A percentile compares a stretch with the other conserved stretches of the same genome.
Evolutionary conservation across 176 grass and related monocot genomes (phyloP).

Genomic region (Oryza glaberrima): DNA sequence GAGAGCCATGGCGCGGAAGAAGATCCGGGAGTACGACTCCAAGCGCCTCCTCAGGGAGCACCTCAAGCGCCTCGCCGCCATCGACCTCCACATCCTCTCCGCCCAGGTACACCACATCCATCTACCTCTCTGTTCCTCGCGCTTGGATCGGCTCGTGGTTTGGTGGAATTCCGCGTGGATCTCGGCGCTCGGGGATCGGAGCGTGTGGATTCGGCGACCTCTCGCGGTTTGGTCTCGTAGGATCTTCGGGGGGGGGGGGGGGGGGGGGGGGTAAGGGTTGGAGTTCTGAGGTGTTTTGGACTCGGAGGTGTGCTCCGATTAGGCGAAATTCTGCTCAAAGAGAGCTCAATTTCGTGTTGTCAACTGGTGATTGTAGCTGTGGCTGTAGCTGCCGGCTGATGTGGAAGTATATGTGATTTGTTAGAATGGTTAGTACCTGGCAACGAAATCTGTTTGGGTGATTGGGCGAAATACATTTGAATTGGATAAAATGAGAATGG

Average conservation of each 20-base stretch:
- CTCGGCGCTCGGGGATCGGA: neutral
- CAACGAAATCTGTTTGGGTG: neutral
- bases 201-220: too few species aligned
- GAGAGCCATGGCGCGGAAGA: constrained; percentile 81
- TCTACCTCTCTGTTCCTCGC: neutral
- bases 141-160: neutral
- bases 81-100: constrained; percentile 89
- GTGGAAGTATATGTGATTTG: neutral
- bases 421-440: neutral
- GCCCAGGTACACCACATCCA: constrained; percentile 49
- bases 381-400: neutral
- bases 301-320: neutral
- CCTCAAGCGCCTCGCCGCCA: constrained; percentile 78
- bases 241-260: too few species aligned
- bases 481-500: neutral
- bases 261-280: too few species aligned
- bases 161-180: constrained; percentile 7
- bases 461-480: neutral
- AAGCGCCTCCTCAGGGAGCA: constrained; percentile 91
- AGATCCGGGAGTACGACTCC: constrained; percentile 99
- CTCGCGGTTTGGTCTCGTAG: too few species aligned
- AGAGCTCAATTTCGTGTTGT: neutral
- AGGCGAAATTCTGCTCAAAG: neutral
- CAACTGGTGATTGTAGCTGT: neutral
- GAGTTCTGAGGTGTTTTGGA: neutral